Base-by-base conservation (phyloP, 2,329 filamentous ascomycete genomes). In the Penicillium hesseltinei region DNA sequence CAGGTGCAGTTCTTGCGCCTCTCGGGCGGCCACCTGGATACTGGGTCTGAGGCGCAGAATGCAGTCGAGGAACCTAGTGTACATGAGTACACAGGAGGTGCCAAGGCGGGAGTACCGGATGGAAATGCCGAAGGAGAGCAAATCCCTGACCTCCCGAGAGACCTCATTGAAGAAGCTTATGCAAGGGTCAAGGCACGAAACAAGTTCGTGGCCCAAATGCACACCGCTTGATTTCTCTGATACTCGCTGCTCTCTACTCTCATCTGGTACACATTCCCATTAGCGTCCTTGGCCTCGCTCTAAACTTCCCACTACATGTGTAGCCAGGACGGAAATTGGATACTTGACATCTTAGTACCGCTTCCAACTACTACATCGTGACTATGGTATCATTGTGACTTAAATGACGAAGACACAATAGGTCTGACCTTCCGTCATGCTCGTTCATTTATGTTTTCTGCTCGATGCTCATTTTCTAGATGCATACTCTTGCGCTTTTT, bases 151-250 rank as follows among this genome's bases (percentile, higher is more conserved):
- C 56, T 80, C 23, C 76, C 77, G 2, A 74, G 73, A 51, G 66
- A 73, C 36, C 66, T 76, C 9, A 66, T 80, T n/a, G 75, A 80
- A 51, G 66, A 74, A 48, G 78, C 77, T 35, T 67, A 77, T 56
- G 66, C 64, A n/a, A 72, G 77, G 29, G 58, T 78, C 43, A 76
- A 75, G 48, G 66, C 64, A 45, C 66, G 71, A 56, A 68, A 60
- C 27, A 63, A 67, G 50, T 51, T 60, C 17, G 63, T 62, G 47
- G 43, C 60, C 15, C 65, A 55, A 48, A 51, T 43, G 15, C 33
- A 33, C 13, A 23, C 31, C 8, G 21, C 43, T 23, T 56, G 27
- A 51, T 49, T 33, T 25, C 13, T 36, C 21, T 6, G 4, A 52
- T 5, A 8, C 9, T 33, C 10, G 15, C 29, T 27, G 15, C 19